These are phyloP conservation scores for Chrysanthemum seticuspe DNA, from an alignment of 129 eudicot species.

Conservation along the genomic window DNA sequence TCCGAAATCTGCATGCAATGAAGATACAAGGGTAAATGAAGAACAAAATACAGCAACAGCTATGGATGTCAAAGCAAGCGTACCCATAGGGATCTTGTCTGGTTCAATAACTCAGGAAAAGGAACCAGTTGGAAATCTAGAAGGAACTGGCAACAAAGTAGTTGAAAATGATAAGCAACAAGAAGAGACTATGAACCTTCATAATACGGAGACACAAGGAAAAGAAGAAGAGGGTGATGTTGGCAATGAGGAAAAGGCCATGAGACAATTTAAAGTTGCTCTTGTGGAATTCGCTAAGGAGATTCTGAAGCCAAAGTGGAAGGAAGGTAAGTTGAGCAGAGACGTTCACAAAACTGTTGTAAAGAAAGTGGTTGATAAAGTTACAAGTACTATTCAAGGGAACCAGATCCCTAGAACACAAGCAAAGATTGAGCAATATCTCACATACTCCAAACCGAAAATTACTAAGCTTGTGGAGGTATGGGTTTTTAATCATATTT, in stretches of 20 bases:
- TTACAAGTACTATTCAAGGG: constrained; percentile 55
- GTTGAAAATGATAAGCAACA: constrained; percentile 38
- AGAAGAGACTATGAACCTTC: constrained; percentile 30
- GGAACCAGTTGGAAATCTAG: constrained; percentile 22
- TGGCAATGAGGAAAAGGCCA: constrained; percentile 68
- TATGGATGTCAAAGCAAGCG: constrained; percentile 15
- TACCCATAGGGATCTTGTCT: constrained; percentile 17
- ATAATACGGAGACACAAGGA: constrained; percentile 33
- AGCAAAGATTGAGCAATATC: constrained; percentile 60
- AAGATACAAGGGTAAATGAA: constrained; percentile 29
- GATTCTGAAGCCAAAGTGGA: constrained; percentile 82
- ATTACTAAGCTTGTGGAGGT: constrained; percentile 82
- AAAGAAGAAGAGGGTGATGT: constrained; percentile 49
- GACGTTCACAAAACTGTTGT: constrained; percentile 75
- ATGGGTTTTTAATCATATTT: constrained; percentile 9
- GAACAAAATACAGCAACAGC: constrained; percentile 25
- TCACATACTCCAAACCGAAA: constrained; percentile 52
- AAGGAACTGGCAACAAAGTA: constrained; percentile 24
- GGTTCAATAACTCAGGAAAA: constrained; percentile 22
- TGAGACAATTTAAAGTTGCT: constrained; percentile 62
- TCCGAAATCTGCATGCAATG: constrained; percentile 30
- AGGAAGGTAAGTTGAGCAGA: constrained; percentile 84
- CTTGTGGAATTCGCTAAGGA: constrained; percentile 83
- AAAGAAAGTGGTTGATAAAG: constrained; percentile 80
- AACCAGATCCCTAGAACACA: constrained; percentile 68